These are phyloP conservation scores for Globisporangium nodosum DNA, from an alignment of 352 stramenopile species.

Conservation along the genomic window DNA sequence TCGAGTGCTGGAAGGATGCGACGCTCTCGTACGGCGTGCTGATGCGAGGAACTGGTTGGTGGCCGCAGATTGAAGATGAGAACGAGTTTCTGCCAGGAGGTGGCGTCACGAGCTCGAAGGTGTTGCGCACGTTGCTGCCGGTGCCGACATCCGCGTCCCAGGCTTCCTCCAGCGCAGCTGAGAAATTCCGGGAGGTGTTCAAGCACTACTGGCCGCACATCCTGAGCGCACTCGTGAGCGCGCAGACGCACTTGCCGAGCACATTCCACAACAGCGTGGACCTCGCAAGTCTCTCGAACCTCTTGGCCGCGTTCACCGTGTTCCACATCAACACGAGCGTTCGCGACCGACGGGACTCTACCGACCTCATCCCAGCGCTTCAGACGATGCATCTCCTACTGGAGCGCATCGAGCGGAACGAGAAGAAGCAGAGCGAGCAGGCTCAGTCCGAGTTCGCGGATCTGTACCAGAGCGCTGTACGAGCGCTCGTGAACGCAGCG, in stretches of 20 bases:
- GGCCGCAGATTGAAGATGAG: conserved; percentile 15
- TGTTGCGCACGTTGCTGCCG: conserved; percentile 23
- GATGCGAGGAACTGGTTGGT: conserved; percentile 41
- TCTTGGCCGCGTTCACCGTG: conserved; percentile 32
- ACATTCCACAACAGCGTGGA: conserved; percentile 2
- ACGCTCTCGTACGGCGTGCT: conserved; percentile 36
- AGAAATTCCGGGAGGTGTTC: conserved; percentile 28
- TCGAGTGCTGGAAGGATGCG: conserved; percentile 50
- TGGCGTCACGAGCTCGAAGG: conserved; percentile 10
- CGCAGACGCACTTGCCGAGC: conserved; percentile 23
- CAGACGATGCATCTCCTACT: conserved; percentile 31
- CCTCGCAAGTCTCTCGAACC: conserved; percentile 8
- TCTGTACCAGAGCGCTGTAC: conserved; percentile 21
- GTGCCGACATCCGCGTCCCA: conserved; percentile 7
- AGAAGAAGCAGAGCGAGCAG: conserved; percentile 1
- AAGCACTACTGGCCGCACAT: conserved; percentile 61
- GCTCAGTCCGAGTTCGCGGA: conserved; percentile 2
- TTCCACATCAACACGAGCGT: conserved; percentile 40
- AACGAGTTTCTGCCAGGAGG: conserved; percentile 7
- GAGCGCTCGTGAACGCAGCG: conserved; percentile 30
- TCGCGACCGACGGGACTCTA: conserved; percentile 32
- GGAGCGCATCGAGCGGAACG: conserved; percentile 4
- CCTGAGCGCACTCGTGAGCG: conserved; percentile 31
- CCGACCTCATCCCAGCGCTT: conserved; percentile 33
- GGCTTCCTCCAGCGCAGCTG: conserved; percentile 12